Evolutionary conservation across 78 protist species (phyloP), one percentile per base, ranked within the genome.

Genomic region (Emiliania huxleyi): DNA sequence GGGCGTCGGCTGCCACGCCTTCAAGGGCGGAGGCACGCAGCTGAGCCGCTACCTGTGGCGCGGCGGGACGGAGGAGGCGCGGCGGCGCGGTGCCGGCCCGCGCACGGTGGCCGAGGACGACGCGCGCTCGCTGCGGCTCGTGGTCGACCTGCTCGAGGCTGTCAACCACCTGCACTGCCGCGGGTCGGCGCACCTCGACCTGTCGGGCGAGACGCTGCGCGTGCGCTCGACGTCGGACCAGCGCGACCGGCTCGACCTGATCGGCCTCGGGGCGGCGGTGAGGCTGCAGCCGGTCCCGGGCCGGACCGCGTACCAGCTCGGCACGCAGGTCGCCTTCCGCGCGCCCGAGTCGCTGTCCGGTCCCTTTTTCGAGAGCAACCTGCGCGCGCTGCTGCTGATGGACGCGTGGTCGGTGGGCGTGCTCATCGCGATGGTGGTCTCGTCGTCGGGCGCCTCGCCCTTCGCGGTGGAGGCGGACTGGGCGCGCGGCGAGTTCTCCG

Each of bases 391-490:
- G 35, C 26, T 79, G 12, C 49, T 1, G 0, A 79, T 79, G 87
- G 87, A 79, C 87, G 85, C 87, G n/a, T 79, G 87, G 87, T 42
- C 49, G 3, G 87, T 79, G 48, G 49, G 87, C 19, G 87, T 73
- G 84, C 45, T 73, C 35, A 25, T 73, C 12, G 3, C 25, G 33
- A 73, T 73, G 84, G 1, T 73, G 1, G 75, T 15, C 37, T 12
- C 75, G 75, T 69, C 23, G 37, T 5, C 37, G 75, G 12, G 75
- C 23, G 12, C 75, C 11, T 69, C 75, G n/a, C 37, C 33, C 37
- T 69, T 69, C n/a, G 37, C 3, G 75, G 75, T 15, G 38, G n/a
- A 26, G n/a, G 12, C 33, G 23, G 75, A 69, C n/a, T 69, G 75
- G 75, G 12, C 33, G 38, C 75, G 75, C 12, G 75, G 38, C n/a